Evolutionary conservation across 768 basidiomycete species (phyloP), one percentile per base, ranked within the genome.

Genomic region (Podaxis mareebaensis): DNA sequence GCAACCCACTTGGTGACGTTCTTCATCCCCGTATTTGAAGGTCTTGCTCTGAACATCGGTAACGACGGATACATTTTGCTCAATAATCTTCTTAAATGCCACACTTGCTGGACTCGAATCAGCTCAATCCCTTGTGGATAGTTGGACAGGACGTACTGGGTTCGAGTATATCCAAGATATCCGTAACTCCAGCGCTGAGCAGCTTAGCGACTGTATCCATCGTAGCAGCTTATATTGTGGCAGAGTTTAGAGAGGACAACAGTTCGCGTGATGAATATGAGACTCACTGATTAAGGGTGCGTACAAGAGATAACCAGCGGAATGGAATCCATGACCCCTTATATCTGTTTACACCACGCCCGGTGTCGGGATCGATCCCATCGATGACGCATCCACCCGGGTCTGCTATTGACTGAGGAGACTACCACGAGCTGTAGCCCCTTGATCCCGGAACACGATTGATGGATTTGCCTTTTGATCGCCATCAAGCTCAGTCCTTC

Each of bases 21-120:
- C 83, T 28, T 75, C 78, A 15, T 68, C 55, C 1, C 87, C 86
- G 66, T 85, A 90, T 56, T 80, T 73, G 75, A 89, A 88, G 0
- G 85, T 84, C 68, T 78, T 81, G 48, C 33, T 62, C 15, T 8
- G 24, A 10, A 62, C 53, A n/a, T 48, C 53, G 13, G 53, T 54
- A 4, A 62, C 12, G 6, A 8, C 46, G 15, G 59, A 52, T 20
- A 36, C 15, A 17, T 39, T 55, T 15, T 54, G 26, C 13, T 55
- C 33, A 8, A 55, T 55, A 15, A 49, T 17, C 12, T 54, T 26
- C 30, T 22, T 33, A 28, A 62, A 62, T 5, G 61, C 61, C 39
- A 24, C 3, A 15, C 12, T 17, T 24, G 61, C 61, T 62, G 15
- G 1, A 3, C 6, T 10, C 4, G 2, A 24, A 36, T 62, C 4